Evolutionary conservation across 305 asterid genomes (phyloP), one percentile per base, ranked within the genome.

Genomic region (Withania somnifera): DNA sequence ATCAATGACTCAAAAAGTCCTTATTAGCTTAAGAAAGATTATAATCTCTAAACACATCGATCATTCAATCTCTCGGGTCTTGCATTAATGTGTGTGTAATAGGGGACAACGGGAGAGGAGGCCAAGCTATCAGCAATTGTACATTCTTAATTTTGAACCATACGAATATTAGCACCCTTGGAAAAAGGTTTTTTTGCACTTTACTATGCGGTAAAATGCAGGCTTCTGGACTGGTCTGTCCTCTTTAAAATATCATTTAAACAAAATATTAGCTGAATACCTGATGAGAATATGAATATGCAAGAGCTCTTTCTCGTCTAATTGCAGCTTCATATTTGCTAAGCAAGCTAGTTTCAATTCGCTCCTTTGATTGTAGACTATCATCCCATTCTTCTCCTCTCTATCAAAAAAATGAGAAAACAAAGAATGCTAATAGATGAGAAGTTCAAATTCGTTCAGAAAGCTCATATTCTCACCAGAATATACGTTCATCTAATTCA

Each of bases 241-340:
- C n/a, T n/a, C n/a, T n/a, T n/a, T n/a, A n/a, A n/a, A n/a, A n/a
- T n/a, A n/a, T n/a, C n/a, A n/a, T n/a, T n/a, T n/a, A 64, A 17
- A 73, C 60, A 24, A 15, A n/a, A 50, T 15, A 73, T 47, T 50
- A 17, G 73, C 15, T 7, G n/a, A 75, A 67, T 92, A 96, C 99
- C 98, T 96, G 99, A 85, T 94, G 99, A 82, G 97, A 93, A 89
- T 85, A 93, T 45, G 99, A 94, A 87, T 96, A 96, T 82, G 99
- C 99, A 69, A 95, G 88, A 22, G 99, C 98, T 84, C 95, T 89
- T 93, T 96, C 99, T 45, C 98, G 94, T 86, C 95, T 90, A 97
- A 90, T 88, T 50, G 98, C 85, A 63, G 98, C 99, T 88, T 94
- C 98, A 54, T 82, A 94, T 88, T 96, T 96, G 77, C 92, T 91